Conservation (phyloP, 495 filamentous ascomycete genomes). For the Aspergillus indologenus region DNA sequence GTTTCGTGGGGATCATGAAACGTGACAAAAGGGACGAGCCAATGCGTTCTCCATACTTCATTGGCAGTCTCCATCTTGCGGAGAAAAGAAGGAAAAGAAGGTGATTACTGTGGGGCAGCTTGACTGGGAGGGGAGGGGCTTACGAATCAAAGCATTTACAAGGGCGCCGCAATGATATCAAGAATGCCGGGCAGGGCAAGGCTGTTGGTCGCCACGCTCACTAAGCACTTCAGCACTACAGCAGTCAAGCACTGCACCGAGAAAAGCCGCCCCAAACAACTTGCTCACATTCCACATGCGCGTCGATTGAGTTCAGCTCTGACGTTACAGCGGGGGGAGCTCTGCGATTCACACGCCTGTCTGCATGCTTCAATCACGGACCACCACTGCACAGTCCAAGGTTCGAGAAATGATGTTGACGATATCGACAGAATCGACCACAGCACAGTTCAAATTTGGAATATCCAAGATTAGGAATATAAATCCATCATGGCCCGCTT, state of each 20-base stretch:
- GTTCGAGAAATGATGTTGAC: not conserved
- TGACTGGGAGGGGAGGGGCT: not conserved
- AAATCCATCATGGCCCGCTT: not conserved
- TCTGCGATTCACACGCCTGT: not conserved
- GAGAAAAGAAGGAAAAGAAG: not conserved
- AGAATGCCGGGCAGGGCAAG: not conserved
- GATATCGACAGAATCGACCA: not conserved
- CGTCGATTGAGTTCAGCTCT: not conserved
- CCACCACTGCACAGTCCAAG: not conserved
- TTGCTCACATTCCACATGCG: not conserved
- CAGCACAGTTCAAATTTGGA: not conserved
- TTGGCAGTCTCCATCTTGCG: not conserved
- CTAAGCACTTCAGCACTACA: not conserved
- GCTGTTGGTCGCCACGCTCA: slow-evolving; percentile 2
- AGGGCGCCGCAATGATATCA: not conserved
- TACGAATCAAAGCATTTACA: not conserved
- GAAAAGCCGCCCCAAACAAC: not conserved
- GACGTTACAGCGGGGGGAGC: not conserved
- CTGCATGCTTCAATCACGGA: not conserved
- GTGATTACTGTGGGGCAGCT: not conserved
- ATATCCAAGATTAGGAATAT: too few species aligned
- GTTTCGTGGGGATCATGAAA: not conserved
- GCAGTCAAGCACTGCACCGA: not conserved
- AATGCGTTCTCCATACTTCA: not conserved
- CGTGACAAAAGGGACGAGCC: not conserved